Evolutionary conservation across 2,329 filamentous ascomycete genomes (phyloP).

Genomic region (Clarireedia monteithiana): DNA sequence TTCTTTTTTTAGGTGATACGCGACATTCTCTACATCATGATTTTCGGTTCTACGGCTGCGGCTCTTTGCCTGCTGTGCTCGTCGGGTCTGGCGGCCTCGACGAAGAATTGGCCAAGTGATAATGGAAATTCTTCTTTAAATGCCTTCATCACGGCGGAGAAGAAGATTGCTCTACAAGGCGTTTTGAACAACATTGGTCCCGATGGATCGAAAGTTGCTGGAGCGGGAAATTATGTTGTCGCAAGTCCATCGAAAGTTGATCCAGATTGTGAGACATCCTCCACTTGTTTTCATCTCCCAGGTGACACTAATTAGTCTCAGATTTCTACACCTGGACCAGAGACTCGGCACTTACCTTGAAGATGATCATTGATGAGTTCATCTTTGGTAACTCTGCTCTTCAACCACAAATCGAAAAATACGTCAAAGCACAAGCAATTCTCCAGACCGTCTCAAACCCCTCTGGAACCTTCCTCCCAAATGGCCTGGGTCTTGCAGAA

Average conservation of each 20-base stretch:
- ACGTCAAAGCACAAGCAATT: constrained; percentile 56
- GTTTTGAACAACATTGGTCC: constrained; percentile 49
- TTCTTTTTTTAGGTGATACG: too few species aligned
- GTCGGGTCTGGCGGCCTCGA: neutral
- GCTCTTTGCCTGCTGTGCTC: neutral
- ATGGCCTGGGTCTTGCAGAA: constrained; percentile 53
- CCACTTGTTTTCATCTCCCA: neutral
- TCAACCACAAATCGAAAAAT: constrained; percentile 52
- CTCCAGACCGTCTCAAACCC: constrained; percentile 53
- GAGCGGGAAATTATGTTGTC: constrained; percentile 44
- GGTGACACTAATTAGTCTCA: constrained; percentile 28
- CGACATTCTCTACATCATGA: neutral
- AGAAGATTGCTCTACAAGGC: constrained; percentile 40
- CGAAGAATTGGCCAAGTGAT: neutral
- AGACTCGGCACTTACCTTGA: constrained; percentile 66
- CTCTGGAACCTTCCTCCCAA: constrained; percentile 31
- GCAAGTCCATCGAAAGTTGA: constrained; percentile 46
- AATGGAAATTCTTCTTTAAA: constrained; percentile 14
- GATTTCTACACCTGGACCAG: constrained; percentile 75
- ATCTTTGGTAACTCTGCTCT: constrained; percentile 41
- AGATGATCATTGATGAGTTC: constrained; percentile 61
- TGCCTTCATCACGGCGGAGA: constrained; percentile 38
- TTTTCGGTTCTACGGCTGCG: neutral
- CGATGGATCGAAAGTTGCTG: constrained; percentile 38
- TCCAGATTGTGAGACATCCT: constrained; percentile 41